Evolutionary conservation across 805 yeast species (phyloP), one percentile per base, ranked within the genome.

Genomic region (Groenewaldozyma tartarivorans): DNA sequence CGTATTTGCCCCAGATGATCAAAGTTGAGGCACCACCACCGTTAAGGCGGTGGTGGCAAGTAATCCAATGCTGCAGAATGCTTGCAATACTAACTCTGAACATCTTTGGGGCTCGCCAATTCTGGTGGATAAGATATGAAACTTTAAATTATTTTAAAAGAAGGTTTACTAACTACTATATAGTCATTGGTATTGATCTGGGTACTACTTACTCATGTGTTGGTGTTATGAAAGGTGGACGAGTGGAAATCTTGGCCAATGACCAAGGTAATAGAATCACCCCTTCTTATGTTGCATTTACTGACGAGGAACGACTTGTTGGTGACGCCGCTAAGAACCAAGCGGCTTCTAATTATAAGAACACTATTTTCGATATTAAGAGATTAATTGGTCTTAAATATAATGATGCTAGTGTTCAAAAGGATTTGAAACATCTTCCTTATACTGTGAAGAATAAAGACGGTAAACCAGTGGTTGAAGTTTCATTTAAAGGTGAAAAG

Each of bases 121-220:
- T 13, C 11, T 24, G 7, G 29, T 7, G 7, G 29, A 24, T 24
- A 9, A 9, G 29, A n/a, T n/a, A n/a, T n/a, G n/a, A n/a, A n/a
- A n/a, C n/a, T n/a, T n/a, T n/a, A n/a, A n/a, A n/a, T n/a, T n/a
- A n/a, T n/a, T n/a, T n/a, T n/a, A n/a, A n/a, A n/a, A n/a, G 5
- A 15, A 15, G 19, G 17, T 18, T 11, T 27, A 43, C 36, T 44
- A 34, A 38, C 42, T 38, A 24, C 17, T 30, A 35, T 38, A 59
- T 60, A 44, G 90, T 82, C 36, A 83, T 84, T 52, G 94, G 97
- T 68, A 90, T 90, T 60, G 97, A 90, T 72, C 75, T 90, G 68
- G 98, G 98, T 63, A 88, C 96, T 47, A 88, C 96, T 2, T 88
- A 88, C 69, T 87, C 96, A 1, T 88, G 96, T 78, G 96, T 88